Base-by-base conservation (phyloP, 1,139 yeast genomes). In the Hanseniaspora uvarum region DNA sequence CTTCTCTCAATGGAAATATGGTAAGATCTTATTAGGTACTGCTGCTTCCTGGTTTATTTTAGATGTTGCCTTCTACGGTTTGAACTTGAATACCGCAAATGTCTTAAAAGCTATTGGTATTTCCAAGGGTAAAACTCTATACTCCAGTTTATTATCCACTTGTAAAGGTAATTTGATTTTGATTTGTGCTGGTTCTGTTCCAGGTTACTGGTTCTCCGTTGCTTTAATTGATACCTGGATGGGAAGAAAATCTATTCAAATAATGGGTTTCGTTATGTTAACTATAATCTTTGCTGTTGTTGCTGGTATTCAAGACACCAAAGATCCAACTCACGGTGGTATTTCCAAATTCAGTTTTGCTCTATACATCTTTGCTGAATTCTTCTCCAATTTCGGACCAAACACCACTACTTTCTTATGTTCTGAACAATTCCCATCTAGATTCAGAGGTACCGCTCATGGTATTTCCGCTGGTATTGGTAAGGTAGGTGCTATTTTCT, bases 391-490 rank as follows among this genome's bases (percentile, higher is more conserved):
- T 70, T 86, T 86, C 63, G 95, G 95, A 67, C 97, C 98, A 67
- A 92, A 92, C 77, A 79, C 89, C 58, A 94, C 97, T 52, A 92
- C 98, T 56, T 92, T 92, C 72, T 79, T 92, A 64, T 80, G 87
- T 63, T 98, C 97, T 70, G 98, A 92, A 75, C 78, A 82, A 65
- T 92, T 77, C 86, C 98, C 98, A 68, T 92, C 98, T 51, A 80
- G 94, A 72, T 87, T 88, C 74, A 86, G 98, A 80, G 92, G 97
- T 45, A 83, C 96, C 61, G 96, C 97, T 55, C 98, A 92, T 68
- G 98, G 98, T 77, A 73, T 92, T 59, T 86, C 96, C 61, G 98
- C 98, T 60, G 97, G 95, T 54, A 69, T 80, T 52, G 98, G 98
- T 78, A 92, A 92, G 74, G 75, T 86, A 60, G 98, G 98, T 74